Percentiles rank a stretch among this genome's conserved stretches.
Conservation (phyloP, 495 filamentous ascomycete genomes). For the Aspergillus incahuasiensis region DNA sequence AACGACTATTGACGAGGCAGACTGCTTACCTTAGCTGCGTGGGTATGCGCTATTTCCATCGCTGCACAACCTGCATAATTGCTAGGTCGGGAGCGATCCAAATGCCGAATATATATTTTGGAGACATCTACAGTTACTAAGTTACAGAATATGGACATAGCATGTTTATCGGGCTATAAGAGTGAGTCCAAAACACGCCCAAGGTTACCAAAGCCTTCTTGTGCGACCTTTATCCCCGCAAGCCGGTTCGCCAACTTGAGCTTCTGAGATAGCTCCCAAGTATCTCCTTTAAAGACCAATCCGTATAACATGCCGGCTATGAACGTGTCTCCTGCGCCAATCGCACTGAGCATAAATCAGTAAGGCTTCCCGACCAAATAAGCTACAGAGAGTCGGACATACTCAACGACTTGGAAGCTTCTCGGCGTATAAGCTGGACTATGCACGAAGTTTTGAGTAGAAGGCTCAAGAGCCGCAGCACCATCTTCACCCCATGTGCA, state of each 20-base stretch:
- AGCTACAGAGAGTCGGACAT: constrained; percentile 8
- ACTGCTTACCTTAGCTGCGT: too few relatives aligned
- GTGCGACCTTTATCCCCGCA: constrained; percentile 62
- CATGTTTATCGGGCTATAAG: not conserved
- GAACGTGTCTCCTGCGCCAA: constrained; percentile 73
- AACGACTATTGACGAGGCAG: too few relatives aligned
- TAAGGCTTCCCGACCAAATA: not conserved
- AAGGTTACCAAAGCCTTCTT: constrained; percentile 60
- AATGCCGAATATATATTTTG: not conserved
- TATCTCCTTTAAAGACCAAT: constrained; percentile 44
- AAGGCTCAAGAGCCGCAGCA: constrained; percentile 45
- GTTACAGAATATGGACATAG: too few relatives aligned
- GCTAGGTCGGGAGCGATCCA: not conserved
- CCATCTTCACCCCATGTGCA: constrained; percentile 68
- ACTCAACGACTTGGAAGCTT: constrained; percentile 55
- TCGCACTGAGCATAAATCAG: constrained; percentile 43
- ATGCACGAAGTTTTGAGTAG: constrained; percentile 34
- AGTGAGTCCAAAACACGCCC: constrained; percentile 22
- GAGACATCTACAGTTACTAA: too few relatives aligned
- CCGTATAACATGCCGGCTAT: constrained; percentile 66
- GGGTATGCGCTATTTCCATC: too few relatives aligned
- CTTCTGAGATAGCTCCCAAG: constrained; percentile 49
- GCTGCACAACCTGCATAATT: too few relatives aligned
- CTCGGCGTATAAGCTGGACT: constrained; percentile 40
- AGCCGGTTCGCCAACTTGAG: constrained; percentile 60